These are phyloP conservation scores for Acrocalymma vagum DNA, from an alignment of 2,329 filamentous ascomycete species.

Conservation along the genomic window DNA sequence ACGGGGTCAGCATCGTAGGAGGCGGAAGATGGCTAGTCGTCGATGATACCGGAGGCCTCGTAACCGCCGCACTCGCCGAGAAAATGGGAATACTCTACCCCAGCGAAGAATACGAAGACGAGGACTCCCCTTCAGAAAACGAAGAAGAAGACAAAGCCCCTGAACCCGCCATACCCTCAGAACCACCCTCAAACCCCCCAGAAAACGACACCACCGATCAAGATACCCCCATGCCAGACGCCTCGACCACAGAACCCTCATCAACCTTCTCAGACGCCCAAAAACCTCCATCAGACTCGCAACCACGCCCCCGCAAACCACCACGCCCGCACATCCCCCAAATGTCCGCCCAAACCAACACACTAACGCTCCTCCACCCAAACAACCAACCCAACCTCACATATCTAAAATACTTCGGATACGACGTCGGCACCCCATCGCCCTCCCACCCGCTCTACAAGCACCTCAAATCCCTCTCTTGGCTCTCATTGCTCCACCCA, in stretches of 20 bases:
- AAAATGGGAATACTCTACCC: conserved; percentile 82
- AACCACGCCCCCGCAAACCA: conserved; percentile 31
- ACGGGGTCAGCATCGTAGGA: conserved; percentile 45
- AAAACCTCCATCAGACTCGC: conserved; percentile 26
- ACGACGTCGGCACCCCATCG: conserved; percentile 71
- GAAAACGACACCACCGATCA: conserved; percentile 16
- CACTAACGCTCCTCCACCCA: conserved; percentile 80
- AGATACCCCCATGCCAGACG: conserved; percentile 30
- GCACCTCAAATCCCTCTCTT: conserved; percentile 84
- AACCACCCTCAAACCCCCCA: conserved; percentile 6
- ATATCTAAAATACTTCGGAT: conserved; percentile 88
- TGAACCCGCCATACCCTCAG: conserved; percentile 13
- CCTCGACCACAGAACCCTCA: conserved; percentile 7
- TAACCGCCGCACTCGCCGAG: conserved; percentile 86
- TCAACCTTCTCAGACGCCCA: conserved; percentile 6
- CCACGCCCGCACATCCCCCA: conserved; percentile 54
- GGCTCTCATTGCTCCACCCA: conserved; percentile 88
- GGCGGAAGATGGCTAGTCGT: conserved; percentile 80
- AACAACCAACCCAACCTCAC: conserved; percentile 89
- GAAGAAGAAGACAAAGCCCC: conserved; percentile 37
- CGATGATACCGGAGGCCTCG: conserved; percentile 84
- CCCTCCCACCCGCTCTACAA: conserved; percentile 79
- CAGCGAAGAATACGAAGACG: conserved; percentile 41
- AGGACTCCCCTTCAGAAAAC: conserved; percentile 28
- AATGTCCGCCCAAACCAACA: conserved; percentile 75